Conservation (phyloP, 768 basidiomycete species). For the Lanmaoa rubissima region DNA sequence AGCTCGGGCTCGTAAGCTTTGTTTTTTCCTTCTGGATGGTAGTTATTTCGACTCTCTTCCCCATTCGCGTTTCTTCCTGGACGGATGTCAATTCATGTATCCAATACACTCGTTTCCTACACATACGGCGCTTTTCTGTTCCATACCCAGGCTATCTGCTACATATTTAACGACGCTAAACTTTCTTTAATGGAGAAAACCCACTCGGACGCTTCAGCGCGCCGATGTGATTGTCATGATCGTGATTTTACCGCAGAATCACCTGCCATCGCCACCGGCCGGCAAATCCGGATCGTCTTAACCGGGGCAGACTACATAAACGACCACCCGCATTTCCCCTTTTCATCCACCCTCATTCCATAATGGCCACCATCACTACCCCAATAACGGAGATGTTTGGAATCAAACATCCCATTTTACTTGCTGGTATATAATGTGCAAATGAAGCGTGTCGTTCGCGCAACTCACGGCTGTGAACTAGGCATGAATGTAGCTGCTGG, state of each 20-base stretch:
- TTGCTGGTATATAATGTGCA: conserved; percentile 55
- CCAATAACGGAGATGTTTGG: conserved; percentile 88
- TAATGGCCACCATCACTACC: conserved; percentile 63
- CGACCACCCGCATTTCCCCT: background rate
- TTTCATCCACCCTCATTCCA: background rate
- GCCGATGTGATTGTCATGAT: background rate
- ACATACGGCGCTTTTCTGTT: conserved; percentile 25
- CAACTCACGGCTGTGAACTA: conserved; percentile 18
- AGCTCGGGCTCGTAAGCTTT: conserved; percentile 14
- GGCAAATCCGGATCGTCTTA: background rate
- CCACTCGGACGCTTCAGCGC: background rate
- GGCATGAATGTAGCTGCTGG: conserved; percentile 70
- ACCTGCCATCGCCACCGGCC: background rate
- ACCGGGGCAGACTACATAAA: conserved; percentile 4
- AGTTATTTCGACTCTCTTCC: conserved; percentile 5
- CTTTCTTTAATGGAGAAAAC: background rate
- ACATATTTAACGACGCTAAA: conserved; percentile 12
- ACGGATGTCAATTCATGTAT: conserved; percentile 33
- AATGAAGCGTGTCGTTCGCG: conserved; percentile 36
- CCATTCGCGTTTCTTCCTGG: conserved; percentile 14
- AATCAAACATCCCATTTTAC: conserved; percentile 84
- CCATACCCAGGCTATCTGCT: conserved; percentile 26
- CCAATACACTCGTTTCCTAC: conserved; percentile 29
- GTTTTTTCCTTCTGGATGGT: background rate
- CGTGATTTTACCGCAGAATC: background rate